Conservation (phyloP, 2,329 filamentous ascomycete species). For the Apiospora sp. region DNA sequence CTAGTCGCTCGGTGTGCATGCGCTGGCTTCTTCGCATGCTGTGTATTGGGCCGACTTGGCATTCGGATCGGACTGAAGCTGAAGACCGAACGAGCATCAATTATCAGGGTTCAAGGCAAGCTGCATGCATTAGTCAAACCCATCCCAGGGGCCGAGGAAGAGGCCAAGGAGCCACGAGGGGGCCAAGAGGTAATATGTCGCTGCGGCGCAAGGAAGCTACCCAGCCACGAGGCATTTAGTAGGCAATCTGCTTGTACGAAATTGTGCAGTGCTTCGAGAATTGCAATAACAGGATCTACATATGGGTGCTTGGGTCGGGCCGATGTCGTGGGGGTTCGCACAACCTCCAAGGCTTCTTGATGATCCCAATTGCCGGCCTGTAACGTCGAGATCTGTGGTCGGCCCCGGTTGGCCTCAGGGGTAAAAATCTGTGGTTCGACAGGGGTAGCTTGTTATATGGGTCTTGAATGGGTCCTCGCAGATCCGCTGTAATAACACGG, state of each 20-base stretch:
- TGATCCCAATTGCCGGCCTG: slow-evolving; percentile 13
- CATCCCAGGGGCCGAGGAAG: no score
- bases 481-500: background rate
- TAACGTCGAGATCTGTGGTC: background rate
- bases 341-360: background rate
- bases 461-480: background rate
- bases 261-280: background rate
- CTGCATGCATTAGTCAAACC: background rate
- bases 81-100: background rate
- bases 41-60: background rate
- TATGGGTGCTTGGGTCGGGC: background rate
- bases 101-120: background rate
- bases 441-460: slow-evolving; percentile 10
- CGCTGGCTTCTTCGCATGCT: background rate
- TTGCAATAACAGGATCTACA: background rate
- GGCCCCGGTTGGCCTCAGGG: background rate
- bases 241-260: background rate
- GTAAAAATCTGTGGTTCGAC: background rate
- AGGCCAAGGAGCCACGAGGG: background rate
- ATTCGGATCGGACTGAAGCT: background rate
- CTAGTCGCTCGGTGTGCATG: background rate
- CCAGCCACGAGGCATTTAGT: background rate
- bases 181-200: background rate
- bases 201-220: background rate
- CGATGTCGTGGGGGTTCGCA: background rate